Base-by-base conservation (phyloP, 441 rosid species). In the Corymbia citriodora region DNA sequence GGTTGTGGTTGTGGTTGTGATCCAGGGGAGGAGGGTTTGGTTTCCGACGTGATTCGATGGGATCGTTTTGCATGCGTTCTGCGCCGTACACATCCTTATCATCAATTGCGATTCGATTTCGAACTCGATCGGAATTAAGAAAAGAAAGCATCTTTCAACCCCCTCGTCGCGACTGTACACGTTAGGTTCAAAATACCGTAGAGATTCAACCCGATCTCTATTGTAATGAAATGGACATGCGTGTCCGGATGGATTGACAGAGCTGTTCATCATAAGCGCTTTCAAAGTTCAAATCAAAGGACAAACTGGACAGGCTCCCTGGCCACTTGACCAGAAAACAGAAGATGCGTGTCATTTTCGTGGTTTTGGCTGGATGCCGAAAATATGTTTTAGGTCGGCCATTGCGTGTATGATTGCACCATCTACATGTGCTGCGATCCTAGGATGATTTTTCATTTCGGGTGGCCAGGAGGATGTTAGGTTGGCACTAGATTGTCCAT, bases 201-300 rank as follows among this genome's bases (percentile, higher is more conserved):
- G 65, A 59, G 65, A 25, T 59, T 59, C 25, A 59, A 59, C 65
- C 65, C 45, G 45, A 40, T 10, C 15, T 36, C 82, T 10, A 23
- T 45, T 6, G 82, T 10, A 21, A 72, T 10, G 82, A 48, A 70
- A 40, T 0, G 40, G 79, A 17, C 21, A 0, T 17, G 40, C 74
- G 74, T 33, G 74, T 68, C 0, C 15, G 0, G 74, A 68, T 9
- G 0, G 0, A 31, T 31, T 17, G 79, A 5, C 33, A 16, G 23
- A 33, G 2, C 79, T 72, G 49, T 72, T 5, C 82, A 9, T 5
- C 82, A 9, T 36, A 1, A 19, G 10, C 27, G 49, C 9, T 19
- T 36, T 15, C 36, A 36, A 29, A 29, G 72, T 63, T 31, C 33
- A 29, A 29, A 72, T 72, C 49, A 11, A 10, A 72, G 82, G 82